Percentiles rank a stretch among this genome's conserved stretches.
These are phyloP conservation scores for Carex littledalei DNA, from an alignment of 176 grass and related monocot species.

Conservation along the genomic window DNA sequence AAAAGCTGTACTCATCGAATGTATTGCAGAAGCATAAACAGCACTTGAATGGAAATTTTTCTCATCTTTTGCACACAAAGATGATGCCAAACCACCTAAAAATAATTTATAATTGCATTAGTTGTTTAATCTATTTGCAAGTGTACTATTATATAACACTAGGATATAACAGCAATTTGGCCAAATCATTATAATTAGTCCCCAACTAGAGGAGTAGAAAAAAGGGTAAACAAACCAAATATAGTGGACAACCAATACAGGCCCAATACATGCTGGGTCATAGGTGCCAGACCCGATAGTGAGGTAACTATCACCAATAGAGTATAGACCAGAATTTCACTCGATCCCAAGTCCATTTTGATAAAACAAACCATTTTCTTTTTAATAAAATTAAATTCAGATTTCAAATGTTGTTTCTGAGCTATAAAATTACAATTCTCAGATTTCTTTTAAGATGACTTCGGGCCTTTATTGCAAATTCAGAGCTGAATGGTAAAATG, in stretches of 20 bases:
- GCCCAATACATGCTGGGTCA: neutral
- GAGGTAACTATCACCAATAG: neutral
- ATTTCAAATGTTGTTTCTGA: neutral
- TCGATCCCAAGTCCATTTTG: neutral
- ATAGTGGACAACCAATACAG: conserved; percentile 1
- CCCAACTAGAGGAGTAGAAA: neutral
- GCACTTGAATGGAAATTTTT: conserved; percentile 78
- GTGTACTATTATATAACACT: neutral
- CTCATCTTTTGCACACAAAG: conserved; percentile 57
- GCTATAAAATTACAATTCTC: neutral
- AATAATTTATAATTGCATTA: neutral
- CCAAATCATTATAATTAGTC: neutral
- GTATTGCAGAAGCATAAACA: conserved; percentile 72
- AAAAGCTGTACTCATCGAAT: conserved; percentile 68
- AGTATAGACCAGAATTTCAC: neutral
- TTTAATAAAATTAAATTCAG: neutral
- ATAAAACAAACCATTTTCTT: neutral
- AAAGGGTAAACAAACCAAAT: neutral
- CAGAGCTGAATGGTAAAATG: neutral
- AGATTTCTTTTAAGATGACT: conserved; percentile 10
- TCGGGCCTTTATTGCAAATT: neutral
- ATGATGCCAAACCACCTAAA: conserved; percentile 51
- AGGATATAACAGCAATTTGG: neutral
- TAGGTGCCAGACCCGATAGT: neutral
- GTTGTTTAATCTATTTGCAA: conserved; percentile 4